Conservation (phyloP, 108 stramenopile genomes). For the Conticribra guillardii region DNA sequence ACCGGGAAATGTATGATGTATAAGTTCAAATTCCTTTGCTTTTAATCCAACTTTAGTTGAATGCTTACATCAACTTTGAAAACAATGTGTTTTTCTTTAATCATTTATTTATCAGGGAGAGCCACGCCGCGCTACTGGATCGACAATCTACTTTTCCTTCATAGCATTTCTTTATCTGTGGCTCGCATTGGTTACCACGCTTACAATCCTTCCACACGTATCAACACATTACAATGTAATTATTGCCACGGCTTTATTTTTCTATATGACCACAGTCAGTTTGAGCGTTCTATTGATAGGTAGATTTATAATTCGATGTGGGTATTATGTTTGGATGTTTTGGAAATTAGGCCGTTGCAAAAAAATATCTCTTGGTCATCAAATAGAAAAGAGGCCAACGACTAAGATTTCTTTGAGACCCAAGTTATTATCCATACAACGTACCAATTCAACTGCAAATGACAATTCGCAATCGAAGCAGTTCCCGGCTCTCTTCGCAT, state of each 20-base stretch:
- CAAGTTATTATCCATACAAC: too few relatives aligned
- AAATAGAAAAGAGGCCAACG: too few relatives aligned
- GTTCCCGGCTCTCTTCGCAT: constrained; percentile 42
- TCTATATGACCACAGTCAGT: constrained; percentile 52
- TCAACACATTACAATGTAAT: constrained; percentile 56
- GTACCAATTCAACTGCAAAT: too few relatives aligned
- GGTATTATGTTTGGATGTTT: constrained; percentile 43
- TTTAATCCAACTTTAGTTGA: background rate
- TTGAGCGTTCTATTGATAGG: constrained; percentile 43
- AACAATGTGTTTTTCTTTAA: background rate
- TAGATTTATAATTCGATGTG: constrained; percentile 42
- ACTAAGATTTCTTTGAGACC: too few relatives aligned
- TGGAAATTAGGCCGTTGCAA: constrained; percentile 15
- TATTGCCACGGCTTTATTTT: constrained; percentile 56
- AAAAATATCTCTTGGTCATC: background rate
- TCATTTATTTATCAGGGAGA: constrained; percentile 34
- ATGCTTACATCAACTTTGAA: background rate
- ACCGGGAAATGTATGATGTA: background rate
- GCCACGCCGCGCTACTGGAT: constrained; percentile 45
- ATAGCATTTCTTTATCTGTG: constrained; percentile 51
- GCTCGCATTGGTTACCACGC: constrained; percentile 48
- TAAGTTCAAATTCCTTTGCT: background rate
- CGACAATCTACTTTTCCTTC: constrained; percentile 53
- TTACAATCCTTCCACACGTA: constrained; percentile 57
- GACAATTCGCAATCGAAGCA: too few relatives aligned